Percentiles rank a stretch among this genome's conserved stretches.
phyloP scores from a whole-genome alignment of 2,329 filamentous ascomycete species.

The Penicillium sp. region DNA sequence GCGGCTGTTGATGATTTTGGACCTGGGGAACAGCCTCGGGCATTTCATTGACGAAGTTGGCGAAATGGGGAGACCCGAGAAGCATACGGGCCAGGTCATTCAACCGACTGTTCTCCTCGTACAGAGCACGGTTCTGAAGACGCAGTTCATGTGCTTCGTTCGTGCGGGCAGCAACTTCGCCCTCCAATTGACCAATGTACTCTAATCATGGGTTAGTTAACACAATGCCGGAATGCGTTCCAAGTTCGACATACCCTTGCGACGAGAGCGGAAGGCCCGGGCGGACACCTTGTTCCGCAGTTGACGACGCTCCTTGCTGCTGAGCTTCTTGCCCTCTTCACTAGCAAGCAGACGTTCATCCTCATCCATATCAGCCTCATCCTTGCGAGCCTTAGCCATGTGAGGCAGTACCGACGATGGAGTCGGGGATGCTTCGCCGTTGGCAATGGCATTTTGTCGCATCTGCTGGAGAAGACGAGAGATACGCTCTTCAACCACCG shows the following conservation, averaged over 20 bases:
- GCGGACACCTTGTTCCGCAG: constrained; percentile 99
- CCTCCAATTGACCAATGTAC: constrained; percentile 92
- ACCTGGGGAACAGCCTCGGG: constrained; percentile 46
- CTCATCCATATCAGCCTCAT: constrained; percentile 98
- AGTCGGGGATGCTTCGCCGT: constrained; percentile 44
- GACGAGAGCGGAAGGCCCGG: constrained; percentile 91
- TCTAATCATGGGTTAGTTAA: constrained; percentile 53
- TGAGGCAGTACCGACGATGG: constrained; percentile 51
- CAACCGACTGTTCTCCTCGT: constrained; percentile 78
- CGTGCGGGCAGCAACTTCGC: constrained; percentile 75
- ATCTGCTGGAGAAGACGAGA: constrained; percentile 88
- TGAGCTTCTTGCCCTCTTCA: constrained; percentile 98
- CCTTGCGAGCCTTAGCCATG: constrained; percentile 73
- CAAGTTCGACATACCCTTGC: constrained; percentile 68
- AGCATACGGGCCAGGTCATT: constrained; percentile 75
- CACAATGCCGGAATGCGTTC: neutral
- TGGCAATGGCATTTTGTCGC: constrained; percentile 63
- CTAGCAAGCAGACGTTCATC: constrained; percentile 91
- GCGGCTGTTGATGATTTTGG: constrained; percentile 38
- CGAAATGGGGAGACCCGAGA: constrained; percentile 74
- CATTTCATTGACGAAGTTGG: constrained; percentile 67
- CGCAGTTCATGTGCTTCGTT: constrained; percentile 78
- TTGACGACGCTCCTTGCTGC: constrained; percentile 92
- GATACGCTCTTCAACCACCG: constrained; percentile 84
- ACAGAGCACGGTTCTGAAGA: constrained; percentile 70